Base-by-base conservation (phyloP, 2,329 filamentous ascomycete genomes). In the Thielaviopsis populi region DNA sequence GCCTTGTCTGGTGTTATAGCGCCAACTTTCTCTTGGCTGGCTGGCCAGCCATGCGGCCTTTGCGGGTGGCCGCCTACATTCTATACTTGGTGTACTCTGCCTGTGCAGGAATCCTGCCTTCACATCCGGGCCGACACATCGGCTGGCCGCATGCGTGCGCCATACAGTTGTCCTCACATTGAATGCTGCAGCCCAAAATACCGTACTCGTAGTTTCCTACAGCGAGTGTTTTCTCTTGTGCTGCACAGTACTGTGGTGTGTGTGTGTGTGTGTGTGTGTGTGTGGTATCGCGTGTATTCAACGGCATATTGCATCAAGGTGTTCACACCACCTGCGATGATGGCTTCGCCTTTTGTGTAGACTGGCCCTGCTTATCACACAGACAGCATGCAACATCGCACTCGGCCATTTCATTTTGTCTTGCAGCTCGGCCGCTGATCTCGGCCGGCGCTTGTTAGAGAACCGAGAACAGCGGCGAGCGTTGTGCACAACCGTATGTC, bases 91-190 rank as follows among this genome's bases (percentile, higher is more conserved):
- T 24, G 22, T 17, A 54, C 27, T 54, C 27, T 2, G 50, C 6
- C 50, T 54, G 13, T 33, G 27, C 50, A 33, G 50, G n/a, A 27
- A 56, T 17, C 10, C 48, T 24, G 27, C 15, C 50, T 30, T 30
- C 50, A 33, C n/a, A 56, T 30, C n/a, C 50, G 27, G 50, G 11
- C 50, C 50, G 50, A 13, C 8, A 24, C 50, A 33, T 56, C n/a
- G 50, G 27, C 27, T 30, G 50, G 50, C 24, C 50, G 50, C 50
- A 56, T 24, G 33, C 13, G 15, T n/a, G 17, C 13, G 50, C 24
- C 50, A n/a, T 56, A 30, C 50, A 56, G 50, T 56, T 56, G 50
- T 56, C 50, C 27, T 30, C 27, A 56, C 50, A 56, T 56, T 56
- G 50, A 24, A 56, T 56, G 27, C 50, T 56, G 24, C 50, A 37